Conservation (phyloP, 129 eudicot genomes). For the Glebionis coronaria region DNA sequence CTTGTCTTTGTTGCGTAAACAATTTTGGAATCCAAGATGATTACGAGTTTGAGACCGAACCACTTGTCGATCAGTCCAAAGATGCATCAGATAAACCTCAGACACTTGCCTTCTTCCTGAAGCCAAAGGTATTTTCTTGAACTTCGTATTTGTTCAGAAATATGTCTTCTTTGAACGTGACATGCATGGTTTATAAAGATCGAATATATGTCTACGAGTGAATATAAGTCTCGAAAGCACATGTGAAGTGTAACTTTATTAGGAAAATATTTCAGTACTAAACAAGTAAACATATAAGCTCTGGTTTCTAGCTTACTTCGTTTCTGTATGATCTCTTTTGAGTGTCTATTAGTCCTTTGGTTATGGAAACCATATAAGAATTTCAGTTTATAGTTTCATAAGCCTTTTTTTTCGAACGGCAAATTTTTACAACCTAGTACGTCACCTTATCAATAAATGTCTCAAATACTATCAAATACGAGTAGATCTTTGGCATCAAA, state of each 20-base stretch:
- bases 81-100: constrained; percentile 65
- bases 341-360: not conserved
- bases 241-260: not conserved
- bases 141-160: not conserved
- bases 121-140: constrained; percentile 69
- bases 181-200: not conserved
- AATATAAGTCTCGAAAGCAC: not conserved
- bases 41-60: constrained; percentile 53
- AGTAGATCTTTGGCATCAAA: too few species aligned
- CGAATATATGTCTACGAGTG: not conserved
- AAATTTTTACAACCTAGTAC: too few species aligned
- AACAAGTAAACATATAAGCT: too few species aligned
- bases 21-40: constrained; percentile 33
- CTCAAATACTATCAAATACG: too few species aligned
- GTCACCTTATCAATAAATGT: too few species aligned
- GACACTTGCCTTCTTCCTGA: constrained; percentile 75
- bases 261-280: not conserved
- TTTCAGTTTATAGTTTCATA: too few species aligned
- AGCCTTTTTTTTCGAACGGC: too few species aligned
- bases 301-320: too few species aligned
- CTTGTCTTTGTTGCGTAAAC: constrained; percentile 71
- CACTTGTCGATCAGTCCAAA: constrained; percentile 56
- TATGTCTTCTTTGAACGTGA: not conserved
- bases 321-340: not conserved
- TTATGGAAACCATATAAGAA: too few species aligned